Conservation (phyloP, 768 basidiomycete genomes). For the Leccinum ochraceum region DNA sequence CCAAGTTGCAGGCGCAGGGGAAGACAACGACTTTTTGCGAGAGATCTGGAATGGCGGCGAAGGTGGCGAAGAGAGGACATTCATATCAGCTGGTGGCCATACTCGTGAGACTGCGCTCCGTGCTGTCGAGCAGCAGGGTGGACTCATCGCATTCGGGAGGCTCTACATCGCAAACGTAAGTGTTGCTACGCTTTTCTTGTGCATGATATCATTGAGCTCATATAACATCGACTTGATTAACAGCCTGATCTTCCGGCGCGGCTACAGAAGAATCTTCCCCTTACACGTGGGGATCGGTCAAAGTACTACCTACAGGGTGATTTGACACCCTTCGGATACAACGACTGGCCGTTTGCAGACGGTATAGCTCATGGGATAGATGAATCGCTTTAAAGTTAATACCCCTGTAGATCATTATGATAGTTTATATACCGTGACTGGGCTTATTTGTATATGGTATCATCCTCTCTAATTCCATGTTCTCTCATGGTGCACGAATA, state of each 20-base stretch:
- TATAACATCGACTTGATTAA: neutral
- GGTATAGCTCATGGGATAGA: neutral
- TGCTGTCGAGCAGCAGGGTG: slow-evolving; percentile 33
- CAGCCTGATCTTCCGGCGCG: neutral
- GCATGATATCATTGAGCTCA: neutral
- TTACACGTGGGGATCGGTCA: neutral
- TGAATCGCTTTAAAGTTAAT: neutral
- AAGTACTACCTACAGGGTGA: neutral
- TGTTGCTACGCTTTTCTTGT: neutral
- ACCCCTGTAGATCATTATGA: neutral
- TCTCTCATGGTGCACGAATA: neutral
- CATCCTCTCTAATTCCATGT: neutral
- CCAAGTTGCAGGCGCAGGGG: neutral
- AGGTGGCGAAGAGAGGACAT: slow-evolving; percentile 20
- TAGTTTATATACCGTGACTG: neutral
- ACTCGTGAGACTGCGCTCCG: slow-evolving; percentile 36
- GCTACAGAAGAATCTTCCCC: neutral
- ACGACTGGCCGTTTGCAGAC: neutral
- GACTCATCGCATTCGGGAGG: slow-evolving; percentile 36
- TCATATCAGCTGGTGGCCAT: neutral
- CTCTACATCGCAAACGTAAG: neutral
- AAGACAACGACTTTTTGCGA: neutral
- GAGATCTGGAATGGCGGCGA: slow-evolving; percentile 6
- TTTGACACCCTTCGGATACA: neutral
- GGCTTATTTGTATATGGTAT: neutral